Base-by-base conservation (phyloP, 495 filamentous ascomycete species). In the Acidiella bohemica region DNA sequence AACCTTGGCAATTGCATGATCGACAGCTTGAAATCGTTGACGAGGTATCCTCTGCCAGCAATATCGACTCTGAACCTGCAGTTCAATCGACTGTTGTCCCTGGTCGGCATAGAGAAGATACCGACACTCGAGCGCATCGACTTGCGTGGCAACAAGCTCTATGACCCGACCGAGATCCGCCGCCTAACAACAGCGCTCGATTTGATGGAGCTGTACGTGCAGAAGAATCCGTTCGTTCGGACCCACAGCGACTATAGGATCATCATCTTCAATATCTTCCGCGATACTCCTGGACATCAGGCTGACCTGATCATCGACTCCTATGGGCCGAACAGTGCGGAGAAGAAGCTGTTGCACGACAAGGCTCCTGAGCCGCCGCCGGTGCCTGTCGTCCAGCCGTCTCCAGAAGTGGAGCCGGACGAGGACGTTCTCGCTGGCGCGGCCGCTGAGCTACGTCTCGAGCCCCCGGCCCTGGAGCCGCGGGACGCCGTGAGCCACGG, bases 1-100 rank as follows among this genome's bases (percentile, higher is more conserved):
- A 96, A 97, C 53, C 67, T 97, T 20, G 88, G 87, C 11, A 77
- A 85, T 53, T 95, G 90, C 68, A 94, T 96, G 88, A 93, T 97
- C 35, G 84, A 90, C 39, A 92, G 85, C 23, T 65, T 97, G 41
- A 85, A 92, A 50, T 93, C 87, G 3, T 65, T 97, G 13, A 75
- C 76, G 2, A 73, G 81, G 41, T 86, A 79, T 56, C 88, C 90
- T 22, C 69, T 97, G 3, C 87, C 90, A 12, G 88, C 90, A 33
- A 94, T 96, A 46, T 88, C 80, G 3, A 84, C 84, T 16, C 69
- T 97, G 47, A 96, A 96, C 54, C 72, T 97, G 31, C 78, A 90
- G 31, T 78, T 73, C 16, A 97, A 97, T 58, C 81, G 86, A 25
- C 72, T 97, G 39, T 70, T 72, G 22, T 94, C 87, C 5, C 72